Percentiles rank a stretch among this genome's conserved stretches.
Conservation (phyloP, 495 filamentous ascomycete genomes). For the Aspergillus funiculosus region DNA sequence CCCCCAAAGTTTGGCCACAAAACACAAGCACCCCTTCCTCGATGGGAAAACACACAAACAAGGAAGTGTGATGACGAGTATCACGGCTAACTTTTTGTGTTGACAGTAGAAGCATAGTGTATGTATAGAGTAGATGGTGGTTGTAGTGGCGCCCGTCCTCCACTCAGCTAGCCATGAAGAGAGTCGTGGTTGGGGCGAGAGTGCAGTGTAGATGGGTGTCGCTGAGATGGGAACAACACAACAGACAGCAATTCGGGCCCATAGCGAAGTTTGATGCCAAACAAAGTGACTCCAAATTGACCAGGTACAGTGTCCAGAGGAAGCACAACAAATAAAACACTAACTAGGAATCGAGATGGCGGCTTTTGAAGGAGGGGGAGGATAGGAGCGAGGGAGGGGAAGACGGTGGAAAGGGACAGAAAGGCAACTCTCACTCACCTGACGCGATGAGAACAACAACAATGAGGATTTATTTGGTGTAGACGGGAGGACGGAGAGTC, state of each 20-base stretch:
- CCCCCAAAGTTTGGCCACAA: neutral
- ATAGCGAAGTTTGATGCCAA: conserved; percentile 3
- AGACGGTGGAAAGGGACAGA: conserved; percentile 15
- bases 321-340: neutral
- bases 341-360: conserved; percentile 1
- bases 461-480: conserved; percentile 7
- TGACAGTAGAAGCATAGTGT: conserved; percentile 3
- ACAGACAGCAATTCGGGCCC: conserved; percentile 12
- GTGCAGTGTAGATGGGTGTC: conserved; percentile 16
- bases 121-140: neutral
- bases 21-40: conserved; percentile 1
- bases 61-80: neutral
- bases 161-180: conserved; percentile 18
- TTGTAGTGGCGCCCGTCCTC: conserved; percentile 11
- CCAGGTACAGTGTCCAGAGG: neutral
- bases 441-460: conserved; percentile 15
- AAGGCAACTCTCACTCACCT: conserved; percentile 30
- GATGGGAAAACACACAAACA: neutral
- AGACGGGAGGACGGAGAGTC: conserved; percentile 16
- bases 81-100: conserved; percentile 15
- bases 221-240: conserved; percentile 13
- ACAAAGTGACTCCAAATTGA: neutral
- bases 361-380: conserved; percentile 2
- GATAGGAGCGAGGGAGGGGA: conserved; percentile 19
- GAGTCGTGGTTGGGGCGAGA: conserved; percentile 17